Percentiles rank a stretch among this genome's conserved stretches.
phyloP scores from a whole-genome alignment of 148 eudicot genomes.

The Drosera capensis region DNA sequence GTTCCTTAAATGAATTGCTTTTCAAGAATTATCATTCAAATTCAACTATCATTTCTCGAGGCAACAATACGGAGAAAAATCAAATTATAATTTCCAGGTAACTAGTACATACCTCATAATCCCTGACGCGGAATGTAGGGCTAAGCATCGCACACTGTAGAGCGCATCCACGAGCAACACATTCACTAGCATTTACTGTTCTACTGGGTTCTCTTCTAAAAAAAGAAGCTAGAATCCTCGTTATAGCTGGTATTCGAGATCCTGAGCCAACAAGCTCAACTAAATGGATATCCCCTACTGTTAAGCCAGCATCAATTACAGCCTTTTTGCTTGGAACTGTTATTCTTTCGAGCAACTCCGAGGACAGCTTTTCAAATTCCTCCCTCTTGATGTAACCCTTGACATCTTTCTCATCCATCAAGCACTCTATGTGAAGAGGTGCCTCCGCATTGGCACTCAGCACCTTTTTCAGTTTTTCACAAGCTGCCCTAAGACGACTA shows the following conservation, averaged over 20 bases:
- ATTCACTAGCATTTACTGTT: constrained; percentile 78
- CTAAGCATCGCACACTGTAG: constrained; percentile 97
- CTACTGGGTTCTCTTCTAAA: constrained; percentile 62
- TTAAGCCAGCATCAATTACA: constrained; percentile 42
- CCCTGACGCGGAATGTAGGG: constrained; percentile 63
- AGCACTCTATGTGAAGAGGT: constrained; percentile 80
- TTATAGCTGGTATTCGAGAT: constrained; percentile 77
- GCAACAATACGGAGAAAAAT: no score
- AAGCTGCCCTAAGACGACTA: constrained; percentile 65
- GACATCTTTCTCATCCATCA: constrained; percentile 96
- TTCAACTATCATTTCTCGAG: no score
- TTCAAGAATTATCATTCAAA: no score
- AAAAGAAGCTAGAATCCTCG: constrained; percentile 30
- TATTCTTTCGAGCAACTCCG: constrained; percentile 49
- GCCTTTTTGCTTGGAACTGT: constrained; percentile 68
- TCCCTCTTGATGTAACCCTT: constrained; percentile 71
- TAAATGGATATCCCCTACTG: constrained; percentile 37
- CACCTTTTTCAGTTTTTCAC: constrained; percentile 86
- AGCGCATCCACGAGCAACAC: constrained; percentile 96
- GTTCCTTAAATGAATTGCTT: no score
- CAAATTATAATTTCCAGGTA: not conserved
- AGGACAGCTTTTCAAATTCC: constrained; percentile 69
- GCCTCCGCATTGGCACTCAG: constrained; percentile 94
- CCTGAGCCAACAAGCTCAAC: constrained; percentile 97
- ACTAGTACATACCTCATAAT: constrained; percentile 64